Evolutionary conservation across 2,329 filamentous ascomycete genomes (phyloP), one percentile per base, ranked within the genome.

Genomic region (Nemania serpens): DNA sequence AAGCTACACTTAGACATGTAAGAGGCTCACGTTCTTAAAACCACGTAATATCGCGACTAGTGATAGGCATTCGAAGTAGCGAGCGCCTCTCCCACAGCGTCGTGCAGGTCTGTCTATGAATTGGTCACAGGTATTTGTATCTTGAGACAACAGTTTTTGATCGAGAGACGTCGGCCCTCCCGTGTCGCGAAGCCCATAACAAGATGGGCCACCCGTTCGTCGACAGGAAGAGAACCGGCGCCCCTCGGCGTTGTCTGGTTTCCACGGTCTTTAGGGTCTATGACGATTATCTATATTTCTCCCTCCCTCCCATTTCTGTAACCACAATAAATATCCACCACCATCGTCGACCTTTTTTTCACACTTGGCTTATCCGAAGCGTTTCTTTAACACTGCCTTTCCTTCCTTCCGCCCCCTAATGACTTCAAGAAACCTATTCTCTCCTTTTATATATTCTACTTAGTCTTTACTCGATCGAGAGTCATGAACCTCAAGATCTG

Each of bases 401-500:
- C 17, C 39, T 20, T n/a, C 5, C n/a, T 43, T 36, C 5, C 11
- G 11, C 41, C 15, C 15, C 15, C 41, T 43, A 15, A 3, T 10
- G 13, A 36, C 20, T 22, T 1, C 12, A 25, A 36, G 6, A 5
- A 36, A 12, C 25, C 11, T 37, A 11, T 45, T 29, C 39, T 36
- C 12, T 17, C 33, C 2, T 36, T 18, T 4, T 42, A 17, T 6
- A 51, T 37, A 15, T n/a, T 2, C 37, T 36, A 12, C 13, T 12
- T 41, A 17, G 12, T n/a, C 33, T 5, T 15, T 13, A 20, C 39
- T 10, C 34, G 18, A 25, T 39, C 4, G 36, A 39, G 11, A 39
- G 15, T 22, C 36, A 65, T 65, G 62, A 43, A 39, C 37, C 49
- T 58, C 9, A 65, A 54, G 39, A 41, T 22, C 15, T 58, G 50